These are phyloP conservation scores for Vinca major DNA, from an alignment of 305 asterid species.

Conservation along the genomic window DNA sequence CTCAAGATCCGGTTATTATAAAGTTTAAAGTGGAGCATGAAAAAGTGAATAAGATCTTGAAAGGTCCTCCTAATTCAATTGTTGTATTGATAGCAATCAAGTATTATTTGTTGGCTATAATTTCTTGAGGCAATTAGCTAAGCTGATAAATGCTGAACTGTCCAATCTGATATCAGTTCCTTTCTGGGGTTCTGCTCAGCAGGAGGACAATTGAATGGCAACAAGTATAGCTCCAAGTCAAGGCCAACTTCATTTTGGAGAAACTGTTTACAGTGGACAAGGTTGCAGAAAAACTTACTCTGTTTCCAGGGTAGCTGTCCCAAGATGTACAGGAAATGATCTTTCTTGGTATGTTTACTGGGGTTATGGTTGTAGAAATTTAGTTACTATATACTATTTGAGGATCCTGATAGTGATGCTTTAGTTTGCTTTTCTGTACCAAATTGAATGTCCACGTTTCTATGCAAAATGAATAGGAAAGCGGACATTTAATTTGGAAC, in stretches of 20 bases:
- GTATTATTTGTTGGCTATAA: neutral
- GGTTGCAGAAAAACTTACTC: constrained; percentile 36
- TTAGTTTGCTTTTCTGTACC: neutral
- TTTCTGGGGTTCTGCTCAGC: constrained; percentile 14
- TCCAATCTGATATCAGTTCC: neutral
- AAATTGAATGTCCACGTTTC: too few species aligned
- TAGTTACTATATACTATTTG: neutral
- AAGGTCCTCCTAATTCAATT: neutral
- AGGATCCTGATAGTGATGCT: neutral
- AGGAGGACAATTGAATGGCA: constrained; percentile 50
- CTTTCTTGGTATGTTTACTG: constrained; percentile 50
- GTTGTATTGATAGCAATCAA: neutral
- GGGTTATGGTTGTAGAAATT: constrained; percentile 4
- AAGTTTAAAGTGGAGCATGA: neutral
- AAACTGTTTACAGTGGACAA: constrained; percentile 25
- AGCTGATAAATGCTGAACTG: neutral
- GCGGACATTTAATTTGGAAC: too few species aligned
- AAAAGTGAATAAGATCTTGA: neutral
- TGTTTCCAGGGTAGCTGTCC: constrained; percentile 30
- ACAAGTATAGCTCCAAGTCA: constrained; percentile 55
- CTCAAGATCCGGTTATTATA: constrained; percentile 6
- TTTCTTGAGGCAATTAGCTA: neutral
- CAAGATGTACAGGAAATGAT: constrained; percentile 38
- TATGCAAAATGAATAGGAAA: too few species aligned
- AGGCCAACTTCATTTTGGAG: constrained; percentile 42